These are phyloP conservation scores for Phytophthora cactorum DNA, from an alignment of 352 stramenopile species.

Conservation along the genomic window DNA sequence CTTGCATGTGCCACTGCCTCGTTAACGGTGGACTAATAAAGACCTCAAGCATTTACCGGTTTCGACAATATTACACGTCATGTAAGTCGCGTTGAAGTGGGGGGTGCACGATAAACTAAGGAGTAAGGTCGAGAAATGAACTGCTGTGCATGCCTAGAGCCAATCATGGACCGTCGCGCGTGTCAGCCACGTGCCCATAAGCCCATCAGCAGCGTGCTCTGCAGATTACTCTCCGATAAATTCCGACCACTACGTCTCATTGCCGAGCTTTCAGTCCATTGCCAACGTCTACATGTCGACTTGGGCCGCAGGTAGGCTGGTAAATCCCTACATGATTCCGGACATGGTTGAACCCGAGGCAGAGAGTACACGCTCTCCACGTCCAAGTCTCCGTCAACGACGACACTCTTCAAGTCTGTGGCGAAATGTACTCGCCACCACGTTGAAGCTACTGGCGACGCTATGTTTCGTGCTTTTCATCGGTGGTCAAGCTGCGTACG, in stretches of 20 bases:
- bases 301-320: neutral
- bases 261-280: slow-evolving; percentile 11
- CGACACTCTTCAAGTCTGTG: slow-evolving; percentile 3
- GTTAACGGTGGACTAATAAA: too few species aligned
- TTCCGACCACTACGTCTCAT: slow-evolving; percentile 8
- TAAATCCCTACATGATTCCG: slow-evolving; percentile 2
- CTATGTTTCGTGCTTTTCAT: slow-evolving; percentile 26
- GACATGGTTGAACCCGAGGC: slow-evolving; percentile 10
- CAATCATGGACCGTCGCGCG: slow-evolving; percentile 22
- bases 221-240: slow-evolving; percentile 10
- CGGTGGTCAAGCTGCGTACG: slow-evolving; percentile 29
- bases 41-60: too few species aligned
- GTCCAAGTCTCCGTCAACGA: neutral
- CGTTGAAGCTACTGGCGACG: slow-evolving; percentile 11
- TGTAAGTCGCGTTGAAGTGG: too few species aligned
- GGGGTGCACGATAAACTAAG: too few species aligned
- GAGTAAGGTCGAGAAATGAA: neutral
- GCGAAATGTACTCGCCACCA: neutral
- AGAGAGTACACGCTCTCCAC: neutral
- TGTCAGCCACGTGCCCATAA: slow-evolving; percentile 13
- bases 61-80: too few species aligned
- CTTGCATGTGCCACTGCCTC: too few species aligned
- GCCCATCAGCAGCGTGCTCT: slow-evolving; percentile 9
- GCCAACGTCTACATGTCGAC: neutral
- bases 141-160: slow-evolving; percentile 14